A percentile compares a stretch with the other conserved stretches of the same genome.
These are phyloP conservation scores for Coprinellus micaceus DNA, from an alignment of 768 basidiomycete genomes.

Conservation along the genomic window DNA sequence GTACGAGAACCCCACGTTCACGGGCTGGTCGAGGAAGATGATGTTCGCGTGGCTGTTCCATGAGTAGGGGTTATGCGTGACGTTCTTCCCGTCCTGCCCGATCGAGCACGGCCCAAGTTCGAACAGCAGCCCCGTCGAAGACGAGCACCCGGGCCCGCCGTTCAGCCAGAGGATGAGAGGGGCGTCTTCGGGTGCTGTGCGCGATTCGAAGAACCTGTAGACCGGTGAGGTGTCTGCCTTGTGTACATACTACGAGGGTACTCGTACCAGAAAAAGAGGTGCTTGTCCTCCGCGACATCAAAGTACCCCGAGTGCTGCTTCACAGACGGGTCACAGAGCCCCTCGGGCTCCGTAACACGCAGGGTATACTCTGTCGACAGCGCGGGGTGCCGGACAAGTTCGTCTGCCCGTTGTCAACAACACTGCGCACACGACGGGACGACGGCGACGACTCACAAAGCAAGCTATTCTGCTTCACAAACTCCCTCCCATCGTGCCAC, in stretches of 20 bases:
- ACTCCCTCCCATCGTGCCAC: slow-evolving; percentile 60
- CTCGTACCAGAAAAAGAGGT: slow-evolving; percentile 82
- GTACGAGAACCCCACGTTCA: slow-evolving; percentile 90
- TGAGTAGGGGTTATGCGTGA: slow-evolving; percentile 69
- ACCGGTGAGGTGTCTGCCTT: slow-evolving; percentile 1
- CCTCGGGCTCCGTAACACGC: slow-evolving; percentile 58
- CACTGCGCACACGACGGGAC: background rate
- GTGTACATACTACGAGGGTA: background rate
- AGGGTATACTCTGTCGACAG: slow-evolving; percentile 39
- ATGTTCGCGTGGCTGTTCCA: slow-evolving; percentile 84
- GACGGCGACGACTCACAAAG: slow-evolving; percentile 50
- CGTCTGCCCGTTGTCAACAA: slow-evolving; percentile 41
- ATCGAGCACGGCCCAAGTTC: slow-evolving; percentile 90
- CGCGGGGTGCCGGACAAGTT: slow-evolving; percentile 55
- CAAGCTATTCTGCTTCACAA: slow-evolving; percentile 66
- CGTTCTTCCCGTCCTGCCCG: slow-evolving; percentile 63
- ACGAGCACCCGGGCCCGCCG: slow-evolving; percentile 71
- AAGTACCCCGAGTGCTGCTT: slow-evolving; percentile 83
- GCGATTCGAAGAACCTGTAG: slow-evolving; percentile 83
- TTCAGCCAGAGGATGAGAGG: slow-evolving; percentile 92
- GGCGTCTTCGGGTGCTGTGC: slow-evolving; percentile 66
- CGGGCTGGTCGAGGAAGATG: slow-evolving; percentile 77
- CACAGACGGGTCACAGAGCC: slow-evolving; percentile 73
- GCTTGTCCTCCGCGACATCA: slow-evolving; percentile 73
- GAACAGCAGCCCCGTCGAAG: slow-evolving; percentile 81